Evolutionary conservation across 495 filamentous ascomycete genomes (phyloP), one percentile per base, ranked within the genome.

Genomic region (Terfezia boudieri): DNA sequence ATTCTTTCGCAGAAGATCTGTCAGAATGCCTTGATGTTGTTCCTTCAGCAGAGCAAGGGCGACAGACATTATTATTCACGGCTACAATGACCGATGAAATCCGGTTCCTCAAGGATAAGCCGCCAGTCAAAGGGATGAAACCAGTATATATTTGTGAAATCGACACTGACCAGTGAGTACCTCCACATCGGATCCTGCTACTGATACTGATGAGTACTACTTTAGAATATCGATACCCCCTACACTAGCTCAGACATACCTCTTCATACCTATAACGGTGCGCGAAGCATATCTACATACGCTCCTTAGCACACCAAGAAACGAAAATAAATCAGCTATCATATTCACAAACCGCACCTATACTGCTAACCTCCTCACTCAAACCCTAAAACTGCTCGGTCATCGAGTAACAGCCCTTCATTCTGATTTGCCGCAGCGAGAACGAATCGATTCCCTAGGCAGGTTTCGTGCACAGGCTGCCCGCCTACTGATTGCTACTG

Each of bases 1-100:
- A 65, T 48, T 65, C 62, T 1, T 65, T 65, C 17, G 58, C 57
- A 8, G 32, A 38, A 0, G 90, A 95, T 66, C 76, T 99, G 2
- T 86, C 87, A 61, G 85, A 82, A 49, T 94, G 88, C 63, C 72
- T 99, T 4, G 76, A 73, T 5, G 77, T 79, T 2, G 76, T 96
- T 1, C 89, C 90, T 1, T 76, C 86, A 0, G 65, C 69, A 0
- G 64, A 71, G 2, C 49, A 46, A 46, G 72, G 85, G 60, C 77
- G 90, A 12, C 92, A 94, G 60, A 93, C 87, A 9, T 77, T 88
- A 43, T 78, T 96, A n/a, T 98, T 96, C 71, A 98, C 90, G 2
- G 90, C 90, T 11, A 98, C 90, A 4, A 74, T 96, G 23, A 96
- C 92, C 0, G 77, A 83, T n/a, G 89, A 96, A 69, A 84, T 98